Percentiles rank a stretch among this genome's conserved stretches.
phyloP scores from a whole-genome alignment of 192 early-diverging fungal genomes.

The Phlyctochytrium arcticum region DNA sequence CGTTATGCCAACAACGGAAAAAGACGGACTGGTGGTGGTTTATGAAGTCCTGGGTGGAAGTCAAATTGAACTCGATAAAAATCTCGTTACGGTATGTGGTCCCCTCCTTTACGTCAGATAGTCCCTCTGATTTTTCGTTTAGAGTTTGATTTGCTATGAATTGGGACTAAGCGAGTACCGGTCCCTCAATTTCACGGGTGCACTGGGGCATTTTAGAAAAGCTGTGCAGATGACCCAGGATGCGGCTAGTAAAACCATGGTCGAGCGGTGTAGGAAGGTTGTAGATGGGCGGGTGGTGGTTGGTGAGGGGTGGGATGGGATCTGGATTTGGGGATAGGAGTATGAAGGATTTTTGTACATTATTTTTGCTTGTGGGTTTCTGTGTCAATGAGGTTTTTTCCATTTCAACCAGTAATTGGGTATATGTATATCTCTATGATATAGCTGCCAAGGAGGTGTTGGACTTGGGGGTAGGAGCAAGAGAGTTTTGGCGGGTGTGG shows the following conservation, averaged over 20 bases:
- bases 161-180: constrained; percentile 47
- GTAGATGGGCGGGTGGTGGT: constrained; percentile 37
- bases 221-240: constrained; percentile 43
- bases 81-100: constrained; percentile 23
- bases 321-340: constrained; percentile 36
- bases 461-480: too few relatives aligned
- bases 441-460: too few relatives aligned
- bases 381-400: too few relatives aligned
- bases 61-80: constrained; percentile 24
- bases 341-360: too few relatives aligned
- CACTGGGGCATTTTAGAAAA: constrained; percentile 48
- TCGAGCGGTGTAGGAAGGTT: constrained; percentile 33
- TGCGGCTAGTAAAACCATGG: constrained; percentile 32
- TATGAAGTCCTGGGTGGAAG: constrained; percentile 37
- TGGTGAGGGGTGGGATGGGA: constrained; percentile 38
- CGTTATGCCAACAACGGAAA: constrained; percentile 13
- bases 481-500: too few relatives aligned
- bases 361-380: too few relatives aligned
- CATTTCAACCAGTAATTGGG: too few relatives aligned
- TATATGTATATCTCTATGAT: too few relatives aligned
- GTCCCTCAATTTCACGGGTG: constrained; percentile 37
- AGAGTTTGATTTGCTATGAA: constrained; percentile 50
- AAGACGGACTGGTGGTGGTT: constrained; percentile 19
- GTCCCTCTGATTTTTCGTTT: background rate
- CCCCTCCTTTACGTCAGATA: background rate